Percentiles rank a stretch among this genome's conserved stretches.
These are phyloP conservation scores for Peltaster fructicola DNA, from an alignment of 2,329 filamentous ascomycete genomes.

Conservation along the genomic window DNA sequence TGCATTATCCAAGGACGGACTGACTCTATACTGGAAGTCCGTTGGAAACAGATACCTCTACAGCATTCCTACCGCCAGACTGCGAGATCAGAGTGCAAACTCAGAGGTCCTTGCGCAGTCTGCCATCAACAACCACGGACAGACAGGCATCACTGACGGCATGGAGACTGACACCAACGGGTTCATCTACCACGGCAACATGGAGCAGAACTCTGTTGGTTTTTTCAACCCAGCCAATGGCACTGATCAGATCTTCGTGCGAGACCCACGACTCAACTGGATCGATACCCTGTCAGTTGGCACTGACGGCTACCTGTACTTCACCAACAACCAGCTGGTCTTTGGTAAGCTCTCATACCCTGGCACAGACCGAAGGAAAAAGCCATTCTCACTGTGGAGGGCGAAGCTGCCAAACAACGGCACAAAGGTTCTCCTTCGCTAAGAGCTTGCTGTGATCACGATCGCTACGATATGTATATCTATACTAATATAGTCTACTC, in stretches of 20 bases:
- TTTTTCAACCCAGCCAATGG: constrained; percentile 30
- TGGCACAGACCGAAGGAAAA: constrained; percentile 25
- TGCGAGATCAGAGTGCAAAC: constrained; percentile 22
- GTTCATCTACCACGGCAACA: constrained; percentile 31
- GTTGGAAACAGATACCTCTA: constrained; percentile 29
- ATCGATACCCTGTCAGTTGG: constrained; percentile 26
- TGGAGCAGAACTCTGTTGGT: constrained; percentile 32
- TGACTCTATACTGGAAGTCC: constrained; percentile 29
- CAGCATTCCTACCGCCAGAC: constrained; percentile 25
- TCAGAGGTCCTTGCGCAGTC: constrained; percentile 29
- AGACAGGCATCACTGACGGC: constrained; percentile 35
- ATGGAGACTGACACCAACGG: constrained; percentile 35
- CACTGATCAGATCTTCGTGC: constrained; percentile 25
- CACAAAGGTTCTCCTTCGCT: constrained; percentile 17
- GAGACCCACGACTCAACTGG: constrained; percentile 32
- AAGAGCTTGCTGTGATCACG: no score
- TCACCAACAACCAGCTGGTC: constrained; percentile 34
- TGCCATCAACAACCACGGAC: constrained; percentile 24
- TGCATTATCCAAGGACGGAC: constrained; percentile 30
- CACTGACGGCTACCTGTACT: constrained; percentile 34
- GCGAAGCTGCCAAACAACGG: constrained; percentile 25
- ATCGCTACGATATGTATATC: neutral
- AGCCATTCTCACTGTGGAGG: constrained; percentile 27
- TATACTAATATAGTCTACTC: neutral
- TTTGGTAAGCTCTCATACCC: constrained; percentile 21